Conservation (phyloP, 2,329 filamentous ascomycete genomes). For the Trichoderma guizhouense region DNA sequence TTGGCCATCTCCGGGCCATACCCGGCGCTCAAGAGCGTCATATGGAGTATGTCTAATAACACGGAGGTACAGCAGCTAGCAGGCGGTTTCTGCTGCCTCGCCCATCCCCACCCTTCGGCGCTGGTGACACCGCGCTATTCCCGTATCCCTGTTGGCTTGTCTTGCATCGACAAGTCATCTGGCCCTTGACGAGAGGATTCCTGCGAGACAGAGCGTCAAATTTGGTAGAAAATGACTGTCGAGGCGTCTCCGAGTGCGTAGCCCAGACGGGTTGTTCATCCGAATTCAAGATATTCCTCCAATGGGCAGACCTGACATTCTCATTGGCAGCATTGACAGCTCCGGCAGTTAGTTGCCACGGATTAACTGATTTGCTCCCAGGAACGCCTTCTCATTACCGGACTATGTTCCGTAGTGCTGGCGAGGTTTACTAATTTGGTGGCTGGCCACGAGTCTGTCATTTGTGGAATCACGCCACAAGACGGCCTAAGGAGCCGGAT, state of each 20-base stretch:
- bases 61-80: not conserved
- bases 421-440: not conserved
- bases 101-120: not conserved
- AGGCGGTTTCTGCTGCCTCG: not conserved
- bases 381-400: not conserved
- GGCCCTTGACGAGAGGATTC: not conserved
- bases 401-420: not conserved
- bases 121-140: not conserved
- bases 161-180: not conserved
- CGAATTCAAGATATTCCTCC: constrained; percentile 1
- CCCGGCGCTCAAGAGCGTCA: not conserved
- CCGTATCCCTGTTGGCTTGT: not conserved
- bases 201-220: not conserved
- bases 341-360: not conserved
- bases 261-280: not conserved
- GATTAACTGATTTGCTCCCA: too few relatives aligned
- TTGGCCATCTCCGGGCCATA: not conserved
- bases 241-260: not conserved
- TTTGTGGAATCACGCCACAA: not conserved
- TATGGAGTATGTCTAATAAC: not conserved
- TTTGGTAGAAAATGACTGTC: not conserved
- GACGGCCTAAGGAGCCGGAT: not conserved
- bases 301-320: not conserved
- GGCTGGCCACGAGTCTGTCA: not conserved
- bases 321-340: not conserved